phyloP scores from a whole-genome alignment of 2,329 filamentous ascomycete genomes.

The Macrophomina pseudophaseolina region DNA sequence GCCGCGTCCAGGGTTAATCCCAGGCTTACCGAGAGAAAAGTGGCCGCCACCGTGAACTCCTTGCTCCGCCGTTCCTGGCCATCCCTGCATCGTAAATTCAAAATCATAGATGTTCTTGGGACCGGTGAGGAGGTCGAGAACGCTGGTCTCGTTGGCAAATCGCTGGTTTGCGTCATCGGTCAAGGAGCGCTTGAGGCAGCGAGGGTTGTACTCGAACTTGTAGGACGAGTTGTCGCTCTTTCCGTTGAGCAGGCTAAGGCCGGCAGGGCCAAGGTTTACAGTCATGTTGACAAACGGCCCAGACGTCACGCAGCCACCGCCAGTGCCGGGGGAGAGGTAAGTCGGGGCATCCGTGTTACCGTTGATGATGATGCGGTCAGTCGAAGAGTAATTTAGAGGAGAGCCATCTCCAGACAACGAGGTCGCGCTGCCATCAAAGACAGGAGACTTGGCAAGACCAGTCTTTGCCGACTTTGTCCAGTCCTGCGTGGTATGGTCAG shows the following conservation, averaged over 20 bases:
- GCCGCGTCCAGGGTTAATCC: constrained; percentile 40
- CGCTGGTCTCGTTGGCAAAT: constrained; percentile 35
- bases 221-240: constrained; percentile 32
- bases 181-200: constrained; percentile 47
- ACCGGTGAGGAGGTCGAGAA: constrained; percentile 34
- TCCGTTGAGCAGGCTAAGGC: constrained; percentile 31
- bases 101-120: constrained; percentile 41
- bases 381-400: background rate
- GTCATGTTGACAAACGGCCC: constrained; percentile 58
- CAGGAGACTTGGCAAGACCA: constrained; percentile 47
- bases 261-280: constrained; percentile 55
- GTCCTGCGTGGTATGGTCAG: constrained; percentile 37
- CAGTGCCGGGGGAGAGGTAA: constrained; percentile 55
- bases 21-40: constrained; percentile 47
- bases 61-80: constrained; percentile 38
- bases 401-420: constrained; percentile 54
- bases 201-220: constrained; percentile 40
- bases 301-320: constrained; percentile 60
- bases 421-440: constrained; percentile 62
- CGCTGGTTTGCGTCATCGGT: constrained; percentile 34
- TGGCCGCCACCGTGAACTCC: constrained; percentile 56
- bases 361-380: constrained; percentile 25
- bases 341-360: constrained; percentile 29
- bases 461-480: constrained; percentile 22
- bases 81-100: constrained; percentile 46